These are phyloP conservation scores for Skeletonema marinoi DNA, from an alignment of 108 stramenopile genomes.

Conservation along the genomic window DNA sequence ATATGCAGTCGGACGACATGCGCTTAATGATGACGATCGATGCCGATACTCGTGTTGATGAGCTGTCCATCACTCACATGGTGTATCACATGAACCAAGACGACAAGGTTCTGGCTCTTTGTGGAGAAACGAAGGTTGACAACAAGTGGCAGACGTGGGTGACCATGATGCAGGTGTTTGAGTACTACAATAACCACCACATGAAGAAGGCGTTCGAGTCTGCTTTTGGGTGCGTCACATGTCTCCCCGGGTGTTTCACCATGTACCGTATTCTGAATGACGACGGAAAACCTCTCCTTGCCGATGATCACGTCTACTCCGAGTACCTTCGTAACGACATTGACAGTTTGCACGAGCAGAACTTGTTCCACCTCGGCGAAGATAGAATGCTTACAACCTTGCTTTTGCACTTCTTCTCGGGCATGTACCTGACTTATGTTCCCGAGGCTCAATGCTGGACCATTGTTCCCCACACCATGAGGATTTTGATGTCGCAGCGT, in stretches of 20 bases:
- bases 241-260: constrained; percentile 65
- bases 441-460: constrained; percentile 63
- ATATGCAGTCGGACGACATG: constrained; percentile 56
- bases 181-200: constrained; percentile 66
- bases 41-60: constrained; percentile 60
- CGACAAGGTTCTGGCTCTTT: constrained; percentile 52
- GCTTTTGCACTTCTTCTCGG: constrained; percentile 58
- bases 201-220: constrained; percentile 64
- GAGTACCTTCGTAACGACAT: constrained; percentile 65
- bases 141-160: constrained; percentile 61
- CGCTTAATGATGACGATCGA: constrained; percentile 61
- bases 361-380: constrained; percentile 63
- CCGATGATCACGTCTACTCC: constrained; percentile 58
- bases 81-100: constrained; percentile 52
- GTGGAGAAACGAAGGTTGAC: constrained; percentile 67
- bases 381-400: constrained; percentile 66
- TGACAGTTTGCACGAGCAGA: constrained; percentile 61
- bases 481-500: constrained; percentile 56
- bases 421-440: constrained; percentile 52
- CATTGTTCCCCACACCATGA: constrained; percentile 56
- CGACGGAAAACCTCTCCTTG: constrained; percentile 52
- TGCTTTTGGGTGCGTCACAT: constrained; percentile 65
- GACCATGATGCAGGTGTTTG: constrained; percentile 68
- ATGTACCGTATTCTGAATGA: constrained; percentile 63
- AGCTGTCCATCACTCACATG: constrained; percentile 54